Evolutionary conservation across 148 eudicot genomes (phyloP).

Genomic region (Rhododendron ovatum): DNA sequence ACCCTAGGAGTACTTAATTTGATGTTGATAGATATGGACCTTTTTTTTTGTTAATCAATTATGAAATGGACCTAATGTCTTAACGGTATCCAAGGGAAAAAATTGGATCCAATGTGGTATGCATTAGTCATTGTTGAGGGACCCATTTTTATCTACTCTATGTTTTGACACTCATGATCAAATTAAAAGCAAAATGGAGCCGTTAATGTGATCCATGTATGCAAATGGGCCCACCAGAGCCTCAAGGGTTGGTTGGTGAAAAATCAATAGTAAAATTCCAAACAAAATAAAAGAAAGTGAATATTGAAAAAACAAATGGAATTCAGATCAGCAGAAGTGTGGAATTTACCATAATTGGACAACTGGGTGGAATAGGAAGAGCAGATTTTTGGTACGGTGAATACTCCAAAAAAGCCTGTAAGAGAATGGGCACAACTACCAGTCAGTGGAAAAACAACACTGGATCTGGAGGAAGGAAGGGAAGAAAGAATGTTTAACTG

Average conservation of each 20-base stretch:
- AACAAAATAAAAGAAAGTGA: too few relatives aligned
- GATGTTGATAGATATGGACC: background rate
- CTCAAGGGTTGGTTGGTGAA: too few relatives aligned
- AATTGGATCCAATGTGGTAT: background rate
- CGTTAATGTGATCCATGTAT: conserved; percentile 12
- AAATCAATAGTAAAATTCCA: too few relatives aligned
- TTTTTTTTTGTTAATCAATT: background rate
- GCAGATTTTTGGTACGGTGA: conserved; percentile 64
- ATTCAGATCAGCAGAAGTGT: background rate
- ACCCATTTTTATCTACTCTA: background rate
- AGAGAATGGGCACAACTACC: background rate
- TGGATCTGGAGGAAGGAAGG: background rate
- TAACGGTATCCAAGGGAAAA: background rate
- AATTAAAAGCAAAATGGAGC: conserved; percentile 1
- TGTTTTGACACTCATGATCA: background rate
- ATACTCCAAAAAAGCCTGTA: conserved; percentile 71
- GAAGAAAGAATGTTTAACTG: background rate
- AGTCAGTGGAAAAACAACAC: background rate
- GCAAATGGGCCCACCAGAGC: background rate
- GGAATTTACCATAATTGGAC: conserved; percentile 44
- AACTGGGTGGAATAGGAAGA: conserved; percentile 62
- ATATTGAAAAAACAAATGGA: background rate
- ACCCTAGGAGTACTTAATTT: background rate
- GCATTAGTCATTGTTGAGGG: background rate
- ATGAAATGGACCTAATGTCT: background rate